Base-by-base conservation (phyloP, 345 rosid genomes). In the Diplotaxis tenuifolia region DNA sequence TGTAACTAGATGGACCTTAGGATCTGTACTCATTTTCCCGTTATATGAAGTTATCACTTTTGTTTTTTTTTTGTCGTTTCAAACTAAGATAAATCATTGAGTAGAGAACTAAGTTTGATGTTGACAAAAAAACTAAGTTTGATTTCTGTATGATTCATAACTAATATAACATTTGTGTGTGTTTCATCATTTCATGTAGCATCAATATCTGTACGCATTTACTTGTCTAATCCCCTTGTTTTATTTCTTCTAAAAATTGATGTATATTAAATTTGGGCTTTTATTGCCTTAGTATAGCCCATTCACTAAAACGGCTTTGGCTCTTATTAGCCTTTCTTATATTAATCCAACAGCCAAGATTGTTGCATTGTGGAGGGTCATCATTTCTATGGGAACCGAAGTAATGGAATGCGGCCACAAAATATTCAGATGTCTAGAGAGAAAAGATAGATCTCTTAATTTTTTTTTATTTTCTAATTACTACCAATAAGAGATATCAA, bases 191-290 rank as follows among this genome's bases (percentile, higher is more conserved):
- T n/a, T n/a, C n/a, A n/a, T n/a, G 18, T 34, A 21, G 62, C 53
- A 68, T 68, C 23, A 67, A 21, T 67, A 31, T 20, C 61, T 52
- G 31, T 52, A 68, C 4, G 15, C 7, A 21, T 68, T 6, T 47
- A 47, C 7, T 14, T 40, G 49, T 40, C 49, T 40, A 40, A 14
- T 40, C 49, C 5, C 16, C 15, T 25, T 25, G 28, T 25, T 25
- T 25, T 25, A 2, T 25, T 25, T 25, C n/a, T n/a, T n/a, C n/a
- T 1, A 25, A 25, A 25, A 25, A 25, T 25, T 25, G 25, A 22
- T 29, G n/a, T 4, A 36, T 5, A 40, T 11, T 9, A 12, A 5
- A 14, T 10, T 11, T 28, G 74, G 66, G 47, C 7, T 40, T 45
- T 5, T 15, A 52, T 10, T 50, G 19, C 16, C 11, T 49, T 5